Base-by-base conservation (phyloP, 164 flowering plant species). In the Berberis vulgaris region DNA sequence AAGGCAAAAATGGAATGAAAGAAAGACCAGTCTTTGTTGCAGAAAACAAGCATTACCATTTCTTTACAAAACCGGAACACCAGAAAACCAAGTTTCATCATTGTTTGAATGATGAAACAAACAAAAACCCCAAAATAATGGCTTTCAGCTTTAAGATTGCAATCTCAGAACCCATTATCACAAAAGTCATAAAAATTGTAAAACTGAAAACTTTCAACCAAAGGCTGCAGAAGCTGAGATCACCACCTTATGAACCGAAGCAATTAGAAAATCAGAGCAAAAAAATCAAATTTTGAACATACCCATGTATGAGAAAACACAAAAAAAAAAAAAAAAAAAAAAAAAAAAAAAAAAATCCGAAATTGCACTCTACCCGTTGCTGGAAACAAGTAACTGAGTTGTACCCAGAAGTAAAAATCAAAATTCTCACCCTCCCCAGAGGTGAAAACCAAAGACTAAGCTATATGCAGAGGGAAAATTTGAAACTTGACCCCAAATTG, bases 31-130 rank as follows among this genome's bases (percentile, higher is more conserved):
- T 47, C 57, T 67, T 59, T 62, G 59, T 64, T 65, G 63, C 73
- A 68, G 71, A 10, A 39, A 49, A 73, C 81, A 78, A 80, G 73
- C 74, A 73, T 78, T 79, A 63, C 82, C 70, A 71, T 73, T 82
- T 62, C 68, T 68, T 74, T 65, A 77, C 78, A 72, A 81, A 70
- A 67, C 65, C 52, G 12, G 75, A 54, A 60, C 42, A 52, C 43
- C 40, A 69, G 54, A 60, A 67, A 67, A 42, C 57, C 60, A 69
- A 54, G 39, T 8, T 53, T 67, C 62, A 54, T 73, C 57, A 69
- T 58, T 60, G 73, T 43, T 68, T 68, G 76, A 71, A 41, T 70
- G 61, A 59, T 64, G 67, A 49, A 54, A 41, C 49, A 53, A 52
- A 54, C 58, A 41, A 62, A 68, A 46, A 26, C 53, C 62, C 43